phyloP scores from a whole-genome alignment of 441 rosid genomes.

The Jatropha podagrica region DNA sequence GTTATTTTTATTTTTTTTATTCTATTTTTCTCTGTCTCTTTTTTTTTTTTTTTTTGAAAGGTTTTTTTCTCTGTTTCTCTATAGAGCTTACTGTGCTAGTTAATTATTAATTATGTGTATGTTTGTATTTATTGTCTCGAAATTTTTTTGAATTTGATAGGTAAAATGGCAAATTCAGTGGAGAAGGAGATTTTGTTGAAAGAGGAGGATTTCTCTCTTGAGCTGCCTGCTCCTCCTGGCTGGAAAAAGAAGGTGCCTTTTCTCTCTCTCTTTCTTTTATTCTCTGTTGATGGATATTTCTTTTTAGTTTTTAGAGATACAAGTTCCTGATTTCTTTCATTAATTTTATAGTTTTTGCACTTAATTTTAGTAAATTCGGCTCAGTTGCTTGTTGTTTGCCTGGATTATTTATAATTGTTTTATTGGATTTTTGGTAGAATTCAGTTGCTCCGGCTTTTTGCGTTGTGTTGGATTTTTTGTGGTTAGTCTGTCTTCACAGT shows the following conservation, averaged over 20 bases:
- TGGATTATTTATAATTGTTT: not conserved
- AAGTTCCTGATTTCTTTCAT: not conserved
- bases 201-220: constrained; percentile 40
- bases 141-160: constrained; percentile 18
- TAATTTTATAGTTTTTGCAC: not conserved
- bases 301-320: not conserved
- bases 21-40: too few species aligned
- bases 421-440: constrained; percentile 3
- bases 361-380: constrained; percentile 4
- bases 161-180: constrained; percentile 41
- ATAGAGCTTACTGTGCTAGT: too few species aligned
- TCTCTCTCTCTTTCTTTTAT: not conserved
- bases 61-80: too few species aligned
- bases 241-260: constrained; percentile 60
- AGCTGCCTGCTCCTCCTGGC: constrained; percentile 69
- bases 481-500: too few species aligned
- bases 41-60: too few species aligned
- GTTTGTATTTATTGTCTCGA: not conserved
- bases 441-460: constrained; percentile 17
- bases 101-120: too few species aligned
- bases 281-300: not conserved
- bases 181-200: constrained; percentile 29
- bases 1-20: too few species aligned
- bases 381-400: constrained; percentile 2
- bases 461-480: not conserved